Evolutionary conservation across 2,329 filamentous ascomycete species (phyloP), one percentile per base, ranked within the genome.

Genomic region (Aspergillus novoparasiticus): DNA sequence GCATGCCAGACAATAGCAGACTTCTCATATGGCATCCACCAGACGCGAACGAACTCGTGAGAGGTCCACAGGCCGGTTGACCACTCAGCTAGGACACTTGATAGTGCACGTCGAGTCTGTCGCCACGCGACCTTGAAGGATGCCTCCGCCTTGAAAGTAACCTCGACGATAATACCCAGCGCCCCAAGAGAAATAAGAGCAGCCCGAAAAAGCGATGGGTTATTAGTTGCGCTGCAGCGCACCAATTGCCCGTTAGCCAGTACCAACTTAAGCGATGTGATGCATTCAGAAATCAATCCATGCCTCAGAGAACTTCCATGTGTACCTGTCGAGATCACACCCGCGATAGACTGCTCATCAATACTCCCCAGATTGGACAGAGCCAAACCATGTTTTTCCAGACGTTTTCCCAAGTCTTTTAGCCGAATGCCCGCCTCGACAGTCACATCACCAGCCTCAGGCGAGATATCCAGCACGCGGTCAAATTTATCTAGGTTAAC

Each of bases 11-110:
- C 86, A 55, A 98, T 91, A 0, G 92, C 93, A 53, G 92, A 87
- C 61, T 92, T 87, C 74, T 91, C 93, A 80, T 98, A 97, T 0
- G 95, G 95, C 75, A 97, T 89, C 95, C 95, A 99, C 94, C 95
- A 99, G 32, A 97, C 93, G 32, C 95, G 87, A 30, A 96, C 92
- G 73, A 94, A 99, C 77, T 98, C 93, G 65, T 89, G 87, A 65
- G 88, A 86, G 1, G 87, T 92, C 94, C 95, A 98, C 16, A 98
- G 83, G 39, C 85, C 85, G 8, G 81, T 83, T 21, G 89, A 79
- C 93, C 95, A 98, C 8, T 86, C 83, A 12, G 84, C 81, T 55
- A 96, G 83, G 66, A 97, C 85, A 53, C 86, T 84, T 51, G 82
- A 75, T 65, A 97, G 89, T 1, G 88, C 79, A 65, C 92, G 87